Evolutionary conservation across 2,329 filamentous ascomycete species (phyloP), one percentile per base, ranked within the genome.

Genomic region (Nemania bipapillata): DNA sequence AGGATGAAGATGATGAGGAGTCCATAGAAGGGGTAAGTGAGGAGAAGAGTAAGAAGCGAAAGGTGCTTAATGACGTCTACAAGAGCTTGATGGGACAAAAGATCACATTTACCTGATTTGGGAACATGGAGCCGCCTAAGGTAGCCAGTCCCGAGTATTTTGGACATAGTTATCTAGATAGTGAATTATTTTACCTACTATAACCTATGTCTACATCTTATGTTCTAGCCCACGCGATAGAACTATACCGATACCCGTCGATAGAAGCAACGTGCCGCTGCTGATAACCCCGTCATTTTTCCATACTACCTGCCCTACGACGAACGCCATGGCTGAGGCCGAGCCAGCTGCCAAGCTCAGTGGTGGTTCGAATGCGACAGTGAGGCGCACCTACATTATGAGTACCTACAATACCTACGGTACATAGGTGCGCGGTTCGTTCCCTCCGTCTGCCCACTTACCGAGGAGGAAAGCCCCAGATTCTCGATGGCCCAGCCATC

Each of bases 61-160:
- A 93, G 77, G 90, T 91, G 0, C 83, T 97, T 1, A 90, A 96
- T 58, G 89, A 94, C 75, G 90, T 96, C 4, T 96, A 93, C 74
- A 87, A 86, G 71, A 92, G 91, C 64, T 82, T 97, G 74, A 92
- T 93, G 79, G 89, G 87, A 37, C 87, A 86, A 76, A 88, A 90
- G 70, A 87, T 94, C 59, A 92, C 88, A 0, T 93, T 91, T 74
- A 69, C 65, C 5, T 73, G 58, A 69, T 50, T 32, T 53, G 54
- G 20, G 49, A 45, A 17, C 12, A 37, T 66, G 17, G 26, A 30
- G 37, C 12, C 12, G 6, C 26, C 49, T 15, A 37, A 3, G 4
- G 8, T 42, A 32, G 22, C 40, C 4, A 32, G 30, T 9, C 30
- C 30, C 30, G 4, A 6, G 8, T n/a, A n/a, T 59, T n/a, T 22